Evolutionary conservation across 805 yeast species (phyloP).

Genomic region (Jamesozyma rosinii): DNA sequence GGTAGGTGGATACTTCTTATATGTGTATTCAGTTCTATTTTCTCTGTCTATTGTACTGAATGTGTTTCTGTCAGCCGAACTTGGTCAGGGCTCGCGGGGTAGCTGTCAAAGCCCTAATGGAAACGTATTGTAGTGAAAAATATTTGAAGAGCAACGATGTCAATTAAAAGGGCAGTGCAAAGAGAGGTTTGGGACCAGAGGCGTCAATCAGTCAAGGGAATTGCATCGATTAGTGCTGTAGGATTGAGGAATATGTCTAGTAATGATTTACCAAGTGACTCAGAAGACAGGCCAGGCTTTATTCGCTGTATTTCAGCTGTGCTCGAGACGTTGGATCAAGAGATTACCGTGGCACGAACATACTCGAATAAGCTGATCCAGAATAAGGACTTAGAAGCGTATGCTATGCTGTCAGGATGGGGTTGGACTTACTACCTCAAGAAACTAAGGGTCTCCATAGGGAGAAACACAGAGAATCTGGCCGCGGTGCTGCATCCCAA

Average conservation of each 20-base stretch:
- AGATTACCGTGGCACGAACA: constrained; percentile 62
- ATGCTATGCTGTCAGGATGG: constrained; percentile 87
- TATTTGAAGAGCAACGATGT: no score
- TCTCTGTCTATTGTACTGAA: no score
- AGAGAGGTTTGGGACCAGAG: no score
- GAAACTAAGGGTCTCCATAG: constrained; percentile 61
- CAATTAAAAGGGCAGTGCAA: no score
- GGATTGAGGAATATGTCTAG: not conserved
- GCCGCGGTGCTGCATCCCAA: not conserved
- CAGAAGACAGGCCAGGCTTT: constrained; percentile 37
- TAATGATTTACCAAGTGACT: constrained; percentile 4
- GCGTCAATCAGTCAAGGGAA: no score
- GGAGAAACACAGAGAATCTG: constrained; percentile 55
- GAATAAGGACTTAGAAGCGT: constrained; percentile 79
- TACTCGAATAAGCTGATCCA: constrained; percentile 61
- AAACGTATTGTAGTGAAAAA: no score
- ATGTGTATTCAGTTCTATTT: no score
- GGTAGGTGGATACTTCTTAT: no score
- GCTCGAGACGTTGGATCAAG: constrained; percentile 59
- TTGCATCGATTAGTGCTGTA: no score
- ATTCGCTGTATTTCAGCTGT: constrained; percentile 66
- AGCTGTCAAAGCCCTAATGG: no score
- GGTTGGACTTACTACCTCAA: constrained; percentile 93
- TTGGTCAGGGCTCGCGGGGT: no score
- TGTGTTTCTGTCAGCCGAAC: no score